Conservation (phyloP, 2,329 filamentous ascomycete genomes). For the Ophiocordyceps robertsii region DNA sequence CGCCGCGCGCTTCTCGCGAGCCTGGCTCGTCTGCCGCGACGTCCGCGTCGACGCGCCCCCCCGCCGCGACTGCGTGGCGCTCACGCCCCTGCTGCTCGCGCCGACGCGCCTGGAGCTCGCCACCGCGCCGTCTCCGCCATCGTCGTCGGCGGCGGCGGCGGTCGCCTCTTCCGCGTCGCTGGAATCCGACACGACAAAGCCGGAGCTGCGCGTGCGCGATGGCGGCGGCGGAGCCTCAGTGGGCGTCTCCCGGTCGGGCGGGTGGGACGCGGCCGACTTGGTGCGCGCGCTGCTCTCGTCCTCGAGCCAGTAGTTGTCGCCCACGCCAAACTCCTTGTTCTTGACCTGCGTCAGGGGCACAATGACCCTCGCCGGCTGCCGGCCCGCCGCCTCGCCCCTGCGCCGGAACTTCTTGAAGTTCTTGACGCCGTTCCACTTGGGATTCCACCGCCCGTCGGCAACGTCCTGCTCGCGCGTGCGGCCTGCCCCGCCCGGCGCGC, state of each 20-base stretch:
- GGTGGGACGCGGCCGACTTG: not conserved
- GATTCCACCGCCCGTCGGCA: conserved; percentile 58
- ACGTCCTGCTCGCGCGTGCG: conserved; percentile 33
- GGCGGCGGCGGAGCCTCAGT: not conserved
- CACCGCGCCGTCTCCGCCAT: not conserved
- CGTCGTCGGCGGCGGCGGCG: not conserved
- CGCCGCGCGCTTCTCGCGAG: conserved; percentile 20
- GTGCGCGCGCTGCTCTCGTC: conserved; percentile 20
- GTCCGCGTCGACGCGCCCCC: not conserved
- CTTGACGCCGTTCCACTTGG: conserved; percentile 82
- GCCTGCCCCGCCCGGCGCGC: conserved; percentile 15
- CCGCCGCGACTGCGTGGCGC: too few relatives aligned
- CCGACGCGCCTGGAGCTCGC: not conserved
- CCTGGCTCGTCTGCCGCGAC: conserved; percentile 2
- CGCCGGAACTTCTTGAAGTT: conserved; percentile 86
- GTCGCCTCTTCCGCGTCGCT: not conserved
- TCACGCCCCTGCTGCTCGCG: too few relatives aligned
- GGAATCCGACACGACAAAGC: conserved; percentile 19
- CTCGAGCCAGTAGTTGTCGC: conserved; percentile 65
- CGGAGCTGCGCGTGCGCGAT: conserved; percentile 8
- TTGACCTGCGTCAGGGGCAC: conserved; percentile 59
- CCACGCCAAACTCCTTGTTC: conserved; percentile 58
- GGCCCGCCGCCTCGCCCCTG: conserved; percentile 34
- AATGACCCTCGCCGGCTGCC: conserved; percentile 40
- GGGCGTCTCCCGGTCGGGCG: not conserved